Evolutionary conservation across 164 flowering plant species (phyloP), one percentile per base, ranked within the genome.

Genomic region (Warburgia ugandensis): DNA sequence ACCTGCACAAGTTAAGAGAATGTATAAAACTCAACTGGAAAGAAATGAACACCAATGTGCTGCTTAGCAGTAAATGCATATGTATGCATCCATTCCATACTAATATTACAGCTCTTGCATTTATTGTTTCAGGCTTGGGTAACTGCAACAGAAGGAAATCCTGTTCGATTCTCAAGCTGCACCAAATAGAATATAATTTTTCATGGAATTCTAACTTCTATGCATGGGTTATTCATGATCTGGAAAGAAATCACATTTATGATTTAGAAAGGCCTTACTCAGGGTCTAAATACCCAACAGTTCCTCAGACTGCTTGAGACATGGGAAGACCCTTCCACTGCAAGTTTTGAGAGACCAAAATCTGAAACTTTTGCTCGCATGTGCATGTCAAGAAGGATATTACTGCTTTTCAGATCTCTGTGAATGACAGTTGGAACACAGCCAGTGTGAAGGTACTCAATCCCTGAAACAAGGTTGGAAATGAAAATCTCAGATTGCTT

Each of bases 331-430:
- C 96, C 97, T 58, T 94, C 99, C n/a, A 78, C 88, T 31, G 90
- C 90, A 48, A 84, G 76, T 68, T 94, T 94, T 41, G 99, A 94
- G 29, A 94, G 92, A 53, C 99, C 99, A 67, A 94, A 94, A 75
- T 94, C 99, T 59, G 99, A 81, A 50, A 94, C 99, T 74, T 94
- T 94, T 28, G 99, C 99, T 62, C 81, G 76, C 96, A 77, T 86
- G 64, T 89, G 77, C 57, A 76, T 89, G 76, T 89, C 97, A 43
- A 94, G 86, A 69, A 94, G 94, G 60, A 94, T 94, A 39, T 94
- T 94, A 72, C 96, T 94, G 64, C 77, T 89, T 73, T 94, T 94
- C 51, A 94, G 62, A 68, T 94, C 99, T 56, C 99, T 68, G 35
- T 94, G 99, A 50, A 94, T 89, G 58, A 94, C 73, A 16, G 88